A percentile compares a stretch with the other conserved stretches of the same genome.
These are phyloP conservation scores for Serendipita sp. DNA, from an alignment of 768 basidiomycete genomes.

Conservation along the genomic window DNA sequence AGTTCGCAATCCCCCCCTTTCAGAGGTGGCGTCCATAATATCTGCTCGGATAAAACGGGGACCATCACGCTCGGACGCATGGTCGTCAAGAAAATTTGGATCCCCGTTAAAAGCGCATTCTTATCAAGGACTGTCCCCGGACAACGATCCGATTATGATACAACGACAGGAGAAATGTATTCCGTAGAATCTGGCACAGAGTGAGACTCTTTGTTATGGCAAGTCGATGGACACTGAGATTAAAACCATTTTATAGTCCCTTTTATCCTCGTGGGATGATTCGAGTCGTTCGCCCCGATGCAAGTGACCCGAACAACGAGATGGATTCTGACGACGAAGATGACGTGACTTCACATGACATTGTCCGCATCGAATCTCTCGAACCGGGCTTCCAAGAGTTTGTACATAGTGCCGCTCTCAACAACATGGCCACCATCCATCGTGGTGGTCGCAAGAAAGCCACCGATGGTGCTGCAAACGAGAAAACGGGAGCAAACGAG, in stretches of 20 bases:
- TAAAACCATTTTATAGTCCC: neutral
- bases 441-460: constrained; percentile 21
- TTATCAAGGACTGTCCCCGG: neutral
- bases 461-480: constrained; percentile 30
- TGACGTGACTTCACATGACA: neutral
- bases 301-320: neutral
- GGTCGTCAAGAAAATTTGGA: constrained; percentile 22
- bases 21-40: constrained; percentile 31
- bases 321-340: neutral
- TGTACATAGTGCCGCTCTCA: neutral
- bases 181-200: neutral
- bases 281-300: neutral
- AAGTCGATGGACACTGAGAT: neutral
- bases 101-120: neutral
- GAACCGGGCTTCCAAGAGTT: neutral
- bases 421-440: constrained; percentile 7
- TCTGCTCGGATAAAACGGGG: constrained; percentile 53
- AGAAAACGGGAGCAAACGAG: no score
- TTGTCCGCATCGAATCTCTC: constrained; percentile 4
- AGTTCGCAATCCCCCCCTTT: neutral
- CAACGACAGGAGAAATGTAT: neutral
- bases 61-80: constrained; percentile 21
- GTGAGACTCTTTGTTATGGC: neutral
- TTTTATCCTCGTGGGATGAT: neutral
- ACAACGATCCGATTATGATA: neutral